A percentile compares a stretch with the other conserved stretches of the same genome.
These are phyloP conservation scores for Cantharellus anzutake DNA, from an alignment of 768 basidiomycete species.

Conservation along the genomic window DNA sequence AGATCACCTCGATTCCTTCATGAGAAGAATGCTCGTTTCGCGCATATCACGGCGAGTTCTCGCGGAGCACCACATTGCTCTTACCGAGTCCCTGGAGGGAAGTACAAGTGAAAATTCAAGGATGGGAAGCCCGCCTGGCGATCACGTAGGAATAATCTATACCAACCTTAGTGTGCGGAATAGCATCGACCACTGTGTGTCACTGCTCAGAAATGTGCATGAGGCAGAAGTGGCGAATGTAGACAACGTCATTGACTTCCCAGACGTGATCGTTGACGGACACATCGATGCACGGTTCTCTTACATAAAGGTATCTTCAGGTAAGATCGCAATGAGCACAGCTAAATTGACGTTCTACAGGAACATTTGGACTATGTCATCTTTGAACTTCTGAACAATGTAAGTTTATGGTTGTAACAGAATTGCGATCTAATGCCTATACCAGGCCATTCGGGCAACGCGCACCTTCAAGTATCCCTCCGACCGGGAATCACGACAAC, in stretches of 20 bases:
- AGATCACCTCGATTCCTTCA: constrained; percentile 67
- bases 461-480: constrained; percentile 14
- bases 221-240: constrained; percentile 24
- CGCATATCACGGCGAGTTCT: constrained; percentile 79
- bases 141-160: constrained; percentile 65
- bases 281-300: constrained; percentile 50
- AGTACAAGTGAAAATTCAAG: constrained; percentile 4
- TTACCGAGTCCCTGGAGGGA: constrained; percentile 34
- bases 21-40: constrained; percentile 81
- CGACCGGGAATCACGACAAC: constrained; percentile 16
- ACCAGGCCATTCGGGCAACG: constrained; percentile 39
- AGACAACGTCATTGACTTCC: constrained; percentile 15
- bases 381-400: constrained; percentile 82
- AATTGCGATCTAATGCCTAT: neutral
- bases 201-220: constrained; percentile 32
- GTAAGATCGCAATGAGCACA: too few species aligned
- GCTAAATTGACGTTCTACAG: neutral
- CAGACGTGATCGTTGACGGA: constrained; percentile 55
- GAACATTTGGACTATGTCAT: constrained; percentile 37
- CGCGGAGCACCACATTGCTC: constrained; percentile 72
- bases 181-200: constrained; percentile 50
- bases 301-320: constrained; percentile 52
- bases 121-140: constrained; percentile 22
- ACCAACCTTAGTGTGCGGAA: constrained; percentile 50
- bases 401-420: constrained; percentile 17